Percentiles rank a stretch among this genome's conserved stretches.
Evolutionary conservation across 1,139 yeast genomes (phyloP).

Genomic region (Blastobotrys aristatus): DNA sequence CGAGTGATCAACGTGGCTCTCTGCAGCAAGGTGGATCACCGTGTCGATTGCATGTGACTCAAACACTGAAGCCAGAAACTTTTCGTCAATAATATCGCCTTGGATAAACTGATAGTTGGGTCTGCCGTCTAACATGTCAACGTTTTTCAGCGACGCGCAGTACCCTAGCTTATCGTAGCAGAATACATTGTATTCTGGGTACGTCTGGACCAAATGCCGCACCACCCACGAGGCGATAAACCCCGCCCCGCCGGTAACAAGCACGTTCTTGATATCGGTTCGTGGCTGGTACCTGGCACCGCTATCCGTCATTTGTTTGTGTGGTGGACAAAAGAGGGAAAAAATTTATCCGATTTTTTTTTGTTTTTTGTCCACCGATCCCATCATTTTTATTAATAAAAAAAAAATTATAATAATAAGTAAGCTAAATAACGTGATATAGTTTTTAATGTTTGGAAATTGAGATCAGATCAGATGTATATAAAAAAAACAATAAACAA

Average conservation of each 20-base stretch:
- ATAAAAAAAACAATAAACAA: too few relatives aligned
- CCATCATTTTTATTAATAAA: too few relatives aligned
- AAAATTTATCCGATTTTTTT: too few relatives aligned
- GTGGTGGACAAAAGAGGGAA: neutral
- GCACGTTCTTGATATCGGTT: constrained; percentile 29
- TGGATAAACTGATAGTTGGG: constrained; percentile 32
- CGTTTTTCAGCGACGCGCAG: constrained; percentile 28
- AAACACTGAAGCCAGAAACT: constrained; percentile 26
- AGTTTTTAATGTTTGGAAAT: too few relatives aligned
- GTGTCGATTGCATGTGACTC: constrained; percentile 33
- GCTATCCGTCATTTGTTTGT: constrained; percentile 10
- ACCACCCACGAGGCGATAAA: constrained; percentile 53
- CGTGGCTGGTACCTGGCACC: constrained; percentile 22
- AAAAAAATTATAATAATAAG: too few relatives aligned
- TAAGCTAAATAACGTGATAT: too few relatives aligned
- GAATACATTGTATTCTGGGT: constrained; percentile 41
- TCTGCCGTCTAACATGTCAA: constrained; percentile 27
- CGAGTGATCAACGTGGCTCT: constrained; percentile 53
- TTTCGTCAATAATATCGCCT: constrained; percentile 39
- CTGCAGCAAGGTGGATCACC: constrained; percentile 54
- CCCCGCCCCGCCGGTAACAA: constrained; percentile 59
- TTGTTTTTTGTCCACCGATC: too few relatives aligned
- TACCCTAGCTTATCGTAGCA: constrained; percentile 48
- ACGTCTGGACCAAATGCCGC: constrained; percentile 37
- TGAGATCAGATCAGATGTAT: too few relatives aligned